These are phyloP conservation scores for Pestalotiopsis sp. DNA, from an alignment of 2,329 filamentous ascomycete species.

Conservation along the genomic window DNA sequence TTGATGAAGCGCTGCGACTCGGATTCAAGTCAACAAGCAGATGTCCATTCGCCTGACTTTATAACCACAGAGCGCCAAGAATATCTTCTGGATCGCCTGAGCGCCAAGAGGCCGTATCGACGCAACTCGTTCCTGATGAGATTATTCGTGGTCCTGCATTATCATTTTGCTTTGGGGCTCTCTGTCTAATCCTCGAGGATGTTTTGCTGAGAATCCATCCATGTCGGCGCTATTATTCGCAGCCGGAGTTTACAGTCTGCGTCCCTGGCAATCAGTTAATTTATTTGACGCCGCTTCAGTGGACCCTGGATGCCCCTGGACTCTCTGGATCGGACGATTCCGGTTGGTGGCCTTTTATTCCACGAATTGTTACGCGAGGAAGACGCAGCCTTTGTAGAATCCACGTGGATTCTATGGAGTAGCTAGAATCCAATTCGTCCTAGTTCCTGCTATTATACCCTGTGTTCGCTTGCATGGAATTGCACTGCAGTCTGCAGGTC, in stretches of 20 bases:
- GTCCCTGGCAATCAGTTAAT: neutral
- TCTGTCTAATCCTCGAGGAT: neutral
- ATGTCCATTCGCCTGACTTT: neutral
- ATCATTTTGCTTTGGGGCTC: slow-evolving; percentile 8
- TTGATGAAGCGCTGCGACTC: neutral
- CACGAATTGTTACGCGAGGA: neutral
- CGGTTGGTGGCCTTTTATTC: neutral
- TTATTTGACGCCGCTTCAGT: neutral
- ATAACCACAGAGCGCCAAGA: slow-evolving; percentile 7
- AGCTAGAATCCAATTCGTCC: neutral
- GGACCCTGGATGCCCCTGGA: neutral
- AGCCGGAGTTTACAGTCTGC: neutral
- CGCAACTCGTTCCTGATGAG: neutral
- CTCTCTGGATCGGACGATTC: neutral
- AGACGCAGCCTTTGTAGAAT: neutral
- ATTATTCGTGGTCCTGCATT: slow-evolving; percentile 2
- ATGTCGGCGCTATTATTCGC: slow-evolving; percentile 1
- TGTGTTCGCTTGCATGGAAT: neutral
- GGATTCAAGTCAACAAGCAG: neutral
- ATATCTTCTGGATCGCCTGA: neutral
- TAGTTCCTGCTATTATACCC: neutral
- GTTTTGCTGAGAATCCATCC: neutral
- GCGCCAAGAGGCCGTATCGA: neutral
- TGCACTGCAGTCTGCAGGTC: neutral
- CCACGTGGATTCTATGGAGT: neutral